A percentile compares a stretch with the other conserved stretches of the same genome.
These are phyloP conservation scores for Lophiostoma macrostomum DNA, from an alignment of 495 filamentous ascomycete genomes.

Conservation along the genomic window DNA sequence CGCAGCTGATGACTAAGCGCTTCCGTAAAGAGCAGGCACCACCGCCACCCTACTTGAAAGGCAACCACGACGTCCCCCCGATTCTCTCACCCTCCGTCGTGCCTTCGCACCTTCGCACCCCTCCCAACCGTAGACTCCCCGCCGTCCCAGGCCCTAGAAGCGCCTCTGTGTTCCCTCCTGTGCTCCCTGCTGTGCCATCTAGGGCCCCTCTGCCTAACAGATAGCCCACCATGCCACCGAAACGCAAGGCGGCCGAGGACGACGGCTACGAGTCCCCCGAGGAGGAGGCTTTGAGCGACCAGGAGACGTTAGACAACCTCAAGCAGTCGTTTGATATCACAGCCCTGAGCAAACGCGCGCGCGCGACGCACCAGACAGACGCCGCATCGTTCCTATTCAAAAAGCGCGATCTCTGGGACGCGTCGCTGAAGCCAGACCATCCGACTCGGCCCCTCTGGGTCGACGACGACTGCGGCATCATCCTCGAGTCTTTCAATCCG, in stretches of 20 bases:
- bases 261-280: slow-evolving; percentile 64
- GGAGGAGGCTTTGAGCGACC: slow-evolving; percentile 36
- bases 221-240: slow-evolving; percentile 64
- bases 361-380: slow-evolving; percentile 35
- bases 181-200: too few relatives aligned
- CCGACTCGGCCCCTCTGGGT: slow-evolving; percentile 88
- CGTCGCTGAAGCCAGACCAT: slow-evolving; percentile 83
- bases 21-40: too few relatives aligned
- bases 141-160: too few relatives aligned
- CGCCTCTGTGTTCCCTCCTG: too few relatives aligned
- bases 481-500: slow-evolving; percentile 92
- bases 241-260: slow-evolving; percentile 72
- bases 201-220: too few relatives aligned
- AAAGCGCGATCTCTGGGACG: slow-evolving; percentile 75
- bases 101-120: too few relatives aligned
- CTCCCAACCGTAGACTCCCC: too few relatives aligned
- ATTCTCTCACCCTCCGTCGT: too few relatives aligned
- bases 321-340: slow-evolving; percentile 65
- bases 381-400: slow-evolving; percentile 52
- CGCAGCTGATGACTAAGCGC: too few relatives aligned
- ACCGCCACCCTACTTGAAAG: too few relatives aligned
- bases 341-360: slow-evolving; percentile 41
- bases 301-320: slow-evolving; percentile 55
- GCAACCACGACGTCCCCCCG: too few relatives aligned
- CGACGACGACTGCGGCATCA: slow-evolving; percentile 76